Evolutionary conservation across 225 moss, liverwort and hornwort species (phyloP), one percentile per base, ranked within the genome.

Genomic region (Marchantia paleacea): DNA sequence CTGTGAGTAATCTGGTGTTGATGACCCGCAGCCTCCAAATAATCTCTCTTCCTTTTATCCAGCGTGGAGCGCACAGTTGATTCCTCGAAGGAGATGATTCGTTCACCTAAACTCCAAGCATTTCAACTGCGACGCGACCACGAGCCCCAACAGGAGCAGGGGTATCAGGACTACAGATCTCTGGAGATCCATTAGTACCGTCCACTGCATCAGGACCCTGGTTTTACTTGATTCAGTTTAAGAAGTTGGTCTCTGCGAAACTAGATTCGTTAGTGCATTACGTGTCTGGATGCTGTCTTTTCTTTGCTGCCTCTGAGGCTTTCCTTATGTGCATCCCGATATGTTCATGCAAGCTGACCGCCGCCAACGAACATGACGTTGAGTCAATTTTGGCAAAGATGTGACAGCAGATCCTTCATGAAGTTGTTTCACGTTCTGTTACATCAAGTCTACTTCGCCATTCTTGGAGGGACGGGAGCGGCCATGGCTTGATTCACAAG

Each of bases 381-480:
- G 7, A 13, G 1, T 14, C 14, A 29, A 66, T 26, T 26, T 66
- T 66, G 12, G 25, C 28, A 64, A 26, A 64, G 25, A 25, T 24
- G 24, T 26, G 10, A 64, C 39, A 64, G 24, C 64, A 64, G 25
- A 8, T 25, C 66, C 66, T 12, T 28, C 8, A 61, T 19, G 24
- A 62, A 16, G 24, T 62, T 62, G 15, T 10, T 62, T 19, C n/a
- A 62, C 24, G 16, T 47, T 12, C 9, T 30, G 47, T 12, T 19
- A 70, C 26, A 65, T 65, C 3, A 6, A 70, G 73, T 30, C 74
- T 54, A 74, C 12, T 75, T 75, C 25, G 12, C 3, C 80, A 80
- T 80, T 16, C 13, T 20, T 60, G 80, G 80, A 14, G 80, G 57
- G 2, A 80, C 73, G 24, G 80, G 80, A 50, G 72, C 73, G 51